These are phyloP conservation scores for Saturnispora sanitii DNA, from an alignment of 805 yeast genomes.

Conservation along the genomic window DNA sequence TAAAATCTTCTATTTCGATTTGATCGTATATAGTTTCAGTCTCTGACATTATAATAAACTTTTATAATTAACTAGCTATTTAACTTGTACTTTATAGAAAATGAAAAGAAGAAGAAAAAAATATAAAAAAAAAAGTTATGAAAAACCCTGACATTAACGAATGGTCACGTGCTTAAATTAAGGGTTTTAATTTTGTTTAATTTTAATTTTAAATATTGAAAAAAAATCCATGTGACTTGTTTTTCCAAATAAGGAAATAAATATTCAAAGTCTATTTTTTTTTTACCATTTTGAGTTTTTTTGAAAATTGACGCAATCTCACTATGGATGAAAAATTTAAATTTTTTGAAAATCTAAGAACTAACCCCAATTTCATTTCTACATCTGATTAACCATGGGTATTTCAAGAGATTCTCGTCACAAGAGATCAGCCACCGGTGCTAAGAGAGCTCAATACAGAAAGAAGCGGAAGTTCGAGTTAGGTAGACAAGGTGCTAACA, in stretches of 20 bases:
- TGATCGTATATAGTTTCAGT: slow-evolving; percentile 78
- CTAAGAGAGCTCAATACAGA: slow-evolving; percentile 99
- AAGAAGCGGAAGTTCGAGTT: slow-evolving; percentile 99
- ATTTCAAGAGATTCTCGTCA: slow-evolving; percentile 99
- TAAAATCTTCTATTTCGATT: slow-evolving; percentile 94
- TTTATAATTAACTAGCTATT: not conserved
- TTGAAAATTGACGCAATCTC: not conserved
- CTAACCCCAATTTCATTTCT: slow-evolving; percentile 10
- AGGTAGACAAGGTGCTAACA: slow-evolving; percentile 99
- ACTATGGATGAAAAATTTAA: not conserved
- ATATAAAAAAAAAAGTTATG: too few relatives aligned
- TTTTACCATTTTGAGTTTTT: not conserved
- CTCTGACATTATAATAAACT: slow-evolving; percentile 13
- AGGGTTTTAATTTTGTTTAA: not conserved
- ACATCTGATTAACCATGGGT: slow-evolving; percentile 57
- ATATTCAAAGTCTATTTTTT: not conserved
- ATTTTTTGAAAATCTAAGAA: not conserved
- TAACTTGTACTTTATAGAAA: too few relatives aligned
- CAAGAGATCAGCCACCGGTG: slow-evolving; percentile 99
- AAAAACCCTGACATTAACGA: not conserved
- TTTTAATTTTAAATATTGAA: not conserved
- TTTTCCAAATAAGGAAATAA: not conserved
- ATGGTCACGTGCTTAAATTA: not conserved
- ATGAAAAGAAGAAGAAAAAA: too few relatives aligned
- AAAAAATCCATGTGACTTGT: not conserved